A percentile compares a stretch with the other conserved stretches of the same genome.
These are phyloP conservation scores for Trichoderma endophyticum DNA, from an alignment of 2,329 filamentous ascomycete species.

Conservation along the genomic window DNA sequence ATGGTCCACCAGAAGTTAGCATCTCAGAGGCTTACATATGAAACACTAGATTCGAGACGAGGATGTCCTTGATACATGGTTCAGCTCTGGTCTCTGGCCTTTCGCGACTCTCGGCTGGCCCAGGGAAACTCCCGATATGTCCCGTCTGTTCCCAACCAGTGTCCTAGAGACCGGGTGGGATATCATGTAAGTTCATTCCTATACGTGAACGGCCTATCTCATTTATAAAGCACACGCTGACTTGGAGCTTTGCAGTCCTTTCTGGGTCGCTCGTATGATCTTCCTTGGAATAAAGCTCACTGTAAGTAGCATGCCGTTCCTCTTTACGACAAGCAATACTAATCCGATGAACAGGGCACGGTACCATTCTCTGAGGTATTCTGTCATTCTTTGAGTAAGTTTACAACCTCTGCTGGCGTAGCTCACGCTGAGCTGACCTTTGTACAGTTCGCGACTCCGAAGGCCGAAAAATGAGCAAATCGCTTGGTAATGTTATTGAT, in stretches of 20 bases:
- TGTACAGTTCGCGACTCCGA: background rate
- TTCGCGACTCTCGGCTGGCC: background rate
- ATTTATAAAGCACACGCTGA: background rate
- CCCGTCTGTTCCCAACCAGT: background rate
- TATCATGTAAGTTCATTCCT: background rate
- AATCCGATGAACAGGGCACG: background rate
- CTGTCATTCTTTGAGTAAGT: background rate
- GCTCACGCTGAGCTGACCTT: background rate
- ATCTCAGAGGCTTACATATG: background rate
- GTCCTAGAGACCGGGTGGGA: background rate
- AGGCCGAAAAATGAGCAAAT: background rate
- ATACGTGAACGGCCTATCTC: background rate
- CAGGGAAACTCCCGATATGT: background rate
- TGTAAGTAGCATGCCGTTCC: background rate
- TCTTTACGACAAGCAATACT: background rate
- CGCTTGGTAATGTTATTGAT: background rate
- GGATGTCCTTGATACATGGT: background rate
- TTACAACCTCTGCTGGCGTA: accelerated
- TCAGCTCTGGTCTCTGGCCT: background rate
- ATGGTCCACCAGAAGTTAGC: background rate
- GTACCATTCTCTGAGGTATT: background rate
- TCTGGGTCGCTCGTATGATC: background rate
- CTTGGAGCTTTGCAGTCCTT: background rate
- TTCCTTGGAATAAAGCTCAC: background rate
- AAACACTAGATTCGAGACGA: background rate